Conservation (phyloP, 176 grass and related monocot species). For the Oryza coarctata region DNA sequence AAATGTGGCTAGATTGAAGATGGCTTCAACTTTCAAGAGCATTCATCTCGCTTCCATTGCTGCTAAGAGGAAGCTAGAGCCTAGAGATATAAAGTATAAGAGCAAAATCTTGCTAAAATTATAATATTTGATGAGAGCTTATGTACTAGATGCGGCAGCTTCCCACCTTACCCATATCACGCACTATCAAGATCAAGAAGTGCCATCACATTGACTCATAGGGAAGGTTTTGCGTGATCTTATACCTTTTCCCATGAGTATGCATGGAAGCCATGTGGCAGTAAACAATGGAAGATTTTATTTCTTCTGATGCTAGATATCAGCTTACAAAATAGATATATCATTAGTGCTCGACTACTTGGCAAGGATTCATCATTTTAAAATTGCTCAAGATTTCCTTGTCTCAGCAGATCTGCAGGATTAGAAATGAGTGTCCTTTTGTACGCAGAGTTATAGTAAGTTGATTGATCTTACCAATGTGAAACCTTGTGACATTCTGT, state of each 20-base stretch:
- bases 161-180: slow-evolving; percentile 14
- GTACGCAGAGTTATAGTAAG: slow-evolving; percentile 32
- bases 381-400: slow-evolving; percentile 49
- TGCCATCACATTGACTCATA: background rate
- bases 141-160: background rate
- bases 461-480: slow-evolving; percentile 46
- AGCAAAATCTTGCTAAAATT: background rate
- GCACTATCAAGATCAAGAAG: background rate
- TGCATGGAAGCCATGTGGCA: slow-evolving; percentile 52
- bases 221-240: slow-evolving; percentile 32
- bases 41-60: slow-evolving; percentile 31
- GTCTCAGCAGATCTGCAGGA: slow-evolving; percentile 37
- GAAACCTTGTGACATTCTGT: slow-evolving; percentile 43
- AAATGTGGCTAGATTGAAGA: slow-evolving; percentile 46
- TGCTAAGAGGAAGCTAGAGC: slow-evolving; percentile 7
- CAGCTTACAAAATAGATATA: slow-evolving; percentile 49
- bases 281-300: slow-evolving; percentile 46
- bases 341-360: slow-evolving; percentile 32
- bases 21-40: slow-evolving; percentile 47
- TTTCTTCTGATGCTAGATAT: slow-evolving; percentile 42
- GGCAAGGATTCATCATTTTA: slow-evolving; percentile 55
- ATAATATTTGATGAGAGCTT: background rate
- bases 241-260: slow-evolving; percentile 43
- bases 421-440: slow-evolving; percentile 42
- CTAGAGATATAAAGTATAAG: too few species aligned